Percentiles rank a stretch among this genome's conserved stretches.
Conservation (phyloP, 2,329 filamentous ascomycete species). For the Emericellopsis cladophorae region DNA sequence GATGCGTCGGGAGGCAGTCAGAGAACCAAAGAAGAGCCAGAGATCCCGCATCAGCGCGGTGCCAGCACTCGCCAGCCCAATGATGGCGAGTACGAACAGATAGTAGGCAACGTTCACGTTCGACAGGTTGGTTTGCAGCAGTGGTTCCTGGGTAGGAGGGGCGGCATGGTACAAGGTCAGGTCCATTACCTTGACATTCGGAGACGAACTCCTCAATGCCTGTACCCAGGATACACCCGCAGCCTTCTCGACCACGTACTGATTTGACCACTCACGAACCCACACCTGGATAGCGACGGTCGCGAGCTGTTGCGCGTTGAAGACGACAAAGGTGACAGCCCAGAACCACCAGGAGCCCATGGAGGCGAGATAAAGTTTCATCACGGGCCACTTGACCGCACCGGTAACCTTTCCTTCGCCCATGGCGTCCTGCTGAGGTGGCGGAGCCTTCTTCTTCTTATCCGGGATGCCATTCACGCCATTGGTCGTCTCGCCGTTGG, state of each 20-base stretch:
- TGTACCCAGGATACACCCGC: conserved; percentile 8
- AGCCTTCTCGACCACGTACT: conserved; percentile 48
- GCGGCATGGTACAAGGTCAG: background rate
- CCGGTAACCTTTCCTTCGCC: conserved; percentile 74
- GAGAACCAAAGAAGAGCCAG: conserved; percentile 84
- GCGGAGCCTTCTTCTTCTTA: conserved; percentile 32
- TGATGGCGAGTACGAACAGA: conserved; percentile 65
- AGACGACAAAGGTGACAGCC: conserved; percentile 62
- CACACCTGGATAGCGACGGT: conserved; percentile 84
- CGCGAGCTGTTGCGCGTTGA: conserved; percentile 71
- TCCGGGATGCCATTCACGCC: conserved; percentile 21
- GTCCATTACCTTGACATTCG: conserved; percentile 7
- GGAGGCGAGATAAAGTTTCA: conserved; percentile 70
- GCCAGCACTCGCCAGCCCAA: conserved; percentile 67
- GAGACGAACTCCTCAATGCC: conserved; percentile 12
- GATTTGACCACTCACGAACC: conserved; percentile 92
- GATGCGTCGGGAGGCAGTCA: conserved; percentile 75
- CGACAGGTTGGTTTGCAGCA: background rate
- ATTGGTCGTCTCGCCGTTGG: conserved; percentile 28
- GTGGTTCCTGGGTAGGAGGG: background rate
- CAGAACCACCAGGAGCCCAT: conserved; percentile 99
- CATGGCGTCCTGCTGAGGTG: conserved; percentile 39
- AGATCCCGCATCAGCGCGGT: conserved; percentile 73
- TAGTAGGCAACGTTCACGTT: conserved; percentile 77
- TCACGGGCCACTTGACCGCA: conserved; percentile 77